Evolutionary conservation across 1,139 yeast species (phyloP).

Genomic region (Arxiozyma slooffiae): DNA sequence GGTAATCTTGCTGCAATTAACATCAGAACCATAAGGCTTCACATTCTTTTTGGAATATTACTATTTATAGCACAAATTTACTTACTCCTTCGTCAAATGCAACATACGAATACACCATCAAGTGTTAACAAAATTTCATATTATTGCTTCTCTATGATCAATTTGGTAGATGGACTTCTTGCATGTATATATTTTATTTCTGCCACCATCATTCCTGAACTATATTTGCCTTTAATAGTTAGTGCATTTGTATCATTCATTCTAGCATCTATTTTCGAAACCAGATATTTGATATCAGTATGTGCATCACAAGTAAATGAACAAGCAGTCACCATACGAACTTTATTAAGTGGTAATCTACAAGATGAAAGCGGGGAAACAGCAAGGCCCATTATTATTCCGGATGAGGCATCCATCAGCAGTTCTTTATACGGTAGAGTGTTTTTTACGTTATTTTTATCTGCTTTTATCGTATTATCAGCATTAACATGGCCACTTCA

Average conservation of each 20-base stretch:
- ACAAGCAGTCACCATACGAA: conserved; percentile 20
- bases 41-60: conserved; percentile 40
- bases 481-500: conserved; percentile 56
- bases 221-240: conserved; percentile 59
- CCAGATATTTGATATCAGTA: conserved; percentile 63
- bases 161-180: conserved; percentile 57
- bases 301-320: conserved; percentile 70
- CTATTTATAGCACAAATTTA: conserved; percentile 42
- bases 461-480: conserved; percentile 49
- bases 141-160: conserved; percentile 47
- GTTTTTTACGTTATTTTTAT: conserved; percentile 48
- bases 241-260: conserved; percentile 63
- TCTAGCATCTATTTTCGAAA: conserved; percentile 65
- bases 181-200: conserved; percentile 53
- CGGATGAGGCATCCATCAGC: conserved; percentile 49
- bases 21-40: conserved; percentile 36
- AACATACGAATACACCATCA: conserved; percentile 66
- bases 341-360: conserved; percentile 17
- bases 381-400: conserved; percentile 21
- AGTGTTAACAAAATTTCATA: conserved; percentile 61
- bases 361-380: conserved; percentile 15
- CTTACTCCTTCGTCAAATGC: conserved; percentile 55
- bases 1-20: conserved; percentile 53
- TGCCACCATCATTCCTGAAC: conserved; percentile 44
- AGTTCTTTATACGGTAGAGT: conserved; percentile 56